Base-by-base conservation (phyloP, 495 filamentous ascomycete species). In the Parathielavia hyrcaniae region DNA sequence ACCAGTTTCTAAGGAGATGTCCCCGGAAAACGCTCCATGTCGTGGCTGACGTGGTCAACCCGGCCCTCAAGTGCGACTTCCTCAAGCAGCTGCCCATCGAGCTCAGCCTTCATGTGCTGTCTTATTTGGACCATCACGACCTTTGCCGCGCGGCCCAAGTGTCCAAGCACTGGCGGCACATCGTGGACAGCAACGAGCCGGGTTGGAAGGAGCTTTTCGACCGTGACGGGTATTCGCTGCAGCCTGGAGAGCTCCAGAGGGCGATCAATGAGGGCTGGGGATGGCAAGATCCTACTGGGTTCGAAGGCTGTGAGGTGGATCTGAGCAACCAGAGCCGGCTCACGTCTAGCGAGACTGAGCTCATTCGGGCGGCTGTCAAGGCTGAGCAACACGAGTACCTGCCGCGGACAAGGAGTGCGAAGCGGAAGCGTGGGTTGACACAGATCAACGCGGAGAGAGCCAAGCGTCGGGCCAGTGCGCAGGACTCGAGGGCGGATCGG, bases 211-310 rank as follows among this genome's bases (percentile, higher is more conserved):
- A 91, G 56, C 77, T 96, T 0, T 86, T 99, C 59, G 90, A 96
- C 57, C 76, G 76, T 12, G 90, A 96, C 71, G 89, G 88, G 0
- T 96, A 87, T 70, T 67, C 72, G 13, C 75, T 97, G 16, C 86
- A 89, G 16, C 81, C 86, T 2, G 89, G 89, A 13, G 93, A 99
- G 67, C 75, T 99, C 17, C 83, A 92, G 53, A 82, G 84, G 59
- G 91, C 93, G 14, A 87, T 97, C 53, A 81, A 77, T 32, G 87
- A 97, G 73, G 93, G 93, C n/a, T 99, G 93, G 93, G 93, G 91
- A n/a, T 99, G 92, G 89, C 93, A 97, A 68, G 85, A 89, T 69
- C 89, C 91, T 2, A 82, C 83, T 52, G 89, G 85, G 7, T 68
- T 77, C 9, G 81, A 90, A 61, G 87, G 86, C 47, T 89, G 75